Evolutionary conservation across 73 alveolate species (phyloP).

Genomic region (Halteria grandinella): DNA sequence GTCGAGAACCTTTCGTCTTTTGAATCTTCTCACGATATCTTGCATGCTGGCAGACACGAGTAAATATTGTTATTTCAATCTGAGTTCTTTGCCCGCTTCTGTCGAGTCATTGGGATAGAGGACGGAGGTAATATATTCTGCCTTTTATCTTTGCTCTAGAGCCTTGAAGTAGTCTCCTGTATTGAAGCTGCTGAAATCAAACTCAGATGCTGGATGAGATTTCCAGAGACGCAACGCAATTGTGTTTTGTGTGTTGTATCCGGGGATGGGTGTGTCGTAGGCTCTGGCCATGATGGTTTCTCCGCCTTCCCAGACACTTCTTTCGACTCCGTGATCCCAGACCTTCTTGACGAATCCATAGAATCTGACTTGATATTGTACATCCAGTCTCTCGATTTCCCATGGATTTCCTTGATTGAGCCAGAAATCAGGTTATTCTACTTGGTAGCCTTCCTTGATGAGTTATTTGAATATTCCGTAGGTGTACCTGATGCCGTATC

Average conservation of each 20-base stretch:
- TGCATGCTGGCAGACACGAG: constrained; percentile 90
- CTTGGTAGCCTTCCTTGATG: constrained; percentile 93
- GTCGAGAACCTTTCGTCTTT: constrained; percentile 39
- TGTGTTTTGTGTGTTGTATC: constrained; percentile 96
- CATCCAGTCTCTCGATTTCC: constrained; percentile 97
- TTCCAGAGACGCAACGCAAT: constrained; percentile 96
- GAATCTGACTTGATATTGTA: constrained; percentile 88
- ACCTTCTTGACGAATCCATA: constrained; percentile 85
- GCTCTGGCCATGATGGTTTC: constrained; percentile 96
- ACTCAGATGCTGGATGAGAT: constrained; percentile 80
- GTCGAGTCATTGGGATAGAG: constrained; percentile 92
- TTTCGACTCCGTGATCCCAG: constrained; percentile 75
- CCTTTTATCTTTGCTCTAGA: constrained; percentile 82
- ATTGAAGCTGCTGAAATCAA: constrained; percentile 78
- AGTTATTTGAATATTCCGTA: constrained; percentile 97
- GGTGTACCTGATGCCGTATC: constrained; percentile 98
- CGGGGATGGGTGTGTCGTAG: constrained; percentile 97
- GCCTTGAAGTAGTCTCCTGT: constrained; percentile 34
- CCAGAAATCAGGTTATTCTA: constrained; percentile 98
- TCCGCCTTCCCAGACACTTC: constrained; percentile 92
- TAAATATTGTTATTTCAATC: constrained; percentile 94
- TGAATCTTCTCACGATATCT: constrained; percentile 72
- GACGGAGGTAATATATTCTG: constrained; percentile 92
- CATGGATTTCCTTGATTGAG: constrained; percentile 95
- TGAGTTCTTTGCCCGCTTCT: constrained; percentile 90